Conservation (phyloP, 768 basidiomycete genomes). For the Serendipita sp. region DNA sequence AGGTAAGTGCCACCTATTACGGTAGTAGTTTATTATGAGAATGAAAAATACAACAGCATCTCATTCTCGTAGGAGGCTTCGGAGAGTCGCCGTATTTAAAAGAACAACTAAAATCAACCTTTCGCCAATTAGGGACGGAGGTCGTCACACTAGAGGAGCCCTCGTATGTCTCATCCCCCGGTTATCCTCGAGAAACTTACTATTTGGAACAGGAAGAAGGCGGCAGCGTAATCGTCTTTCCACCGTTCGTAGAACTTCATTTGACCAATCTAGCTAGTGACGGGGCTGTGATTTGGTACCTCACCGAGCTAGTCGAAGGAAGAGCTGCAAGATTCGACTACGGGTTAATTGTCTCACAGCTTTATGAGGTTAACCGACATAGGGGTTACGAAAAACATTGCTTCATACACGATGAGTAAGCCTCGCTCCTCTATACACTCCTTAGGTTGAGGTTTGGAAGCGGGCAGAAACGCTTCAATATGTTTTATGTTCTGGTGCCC, state of each 20-base stretch:
- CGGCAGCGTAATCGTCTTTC: not conserved
- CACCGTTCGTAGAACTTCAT: too few relatives aligned
- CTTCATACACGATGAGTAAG: too few relatives aligned
- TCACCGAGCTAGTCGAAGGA: not conserved
- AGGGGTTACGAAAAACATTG: too few relatives aligned
- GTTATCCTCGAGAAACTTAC: not conserved
- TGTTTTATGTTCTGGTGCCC: too few relatives aligned
- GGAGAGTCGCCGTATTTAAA: not conserved
- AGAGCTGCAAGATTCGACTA: not conserved
- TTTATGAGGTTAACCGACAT: not conserved
- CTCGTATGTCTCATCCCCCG: not conserved
- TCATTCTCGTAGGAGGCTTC: not conserved
- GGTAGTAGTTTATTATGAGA: too few relatives aligned
- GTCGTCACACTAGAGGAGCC: not conserved
- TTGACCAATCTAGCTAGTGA: not conserved
- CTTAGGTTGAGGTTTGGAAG: too few relatives aligned
- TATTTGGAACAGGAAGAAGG: not conserved
- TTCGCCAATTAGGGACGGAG: not conserved
- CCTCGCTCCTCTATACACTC: too few relatives aligned
- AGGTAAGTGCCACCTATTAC: not conserved
- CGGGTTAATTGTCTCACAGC: not conserved
- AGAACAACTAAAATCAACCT: not conserved
- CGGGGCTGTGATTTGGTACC: conserved; percentile 4
- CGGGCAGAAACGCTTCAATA: too few relatives aligned
- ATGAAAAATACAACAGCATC: not conserved